Evolutionary conservation across 2,329 filamentous ascomycete genomes (phyloP).

Genomic region (Epichloe brachyelytri): DNA sequence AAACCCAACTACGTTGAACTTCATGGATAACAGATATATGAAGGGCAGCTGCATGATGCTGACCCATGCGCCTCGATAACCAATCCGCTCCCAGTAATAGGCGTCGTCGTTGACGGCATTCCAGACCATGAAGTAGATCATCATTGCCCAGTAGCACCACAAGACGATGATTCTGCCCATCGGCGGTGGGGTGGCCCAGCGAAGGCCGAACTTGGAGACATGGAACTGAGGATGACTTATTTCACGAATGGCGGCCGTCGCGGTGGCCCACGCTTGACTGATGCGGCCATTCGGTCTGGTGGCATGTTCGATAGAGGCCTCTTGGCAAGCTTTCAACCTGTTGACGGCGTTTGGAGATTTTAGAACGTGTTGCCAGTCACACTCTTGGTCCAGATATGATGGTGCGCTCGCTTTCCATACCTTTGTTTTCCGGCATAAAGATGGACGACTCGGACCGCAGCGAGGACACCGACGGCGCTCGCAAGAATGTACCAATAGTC

Average conservation of each 20-base stretch:
- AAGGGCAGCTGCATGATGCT: conserved; percentile 51
- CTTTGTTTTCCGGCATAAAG: conserved; percentile 27
- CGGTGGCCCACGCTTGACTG: conserved; percentile 42
- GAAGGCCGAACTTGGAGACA: conserved; percentile 30
- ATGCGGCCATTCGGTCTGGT: conserved; percentile 35
- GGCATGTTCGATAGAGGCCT: conserved; percentile 32
- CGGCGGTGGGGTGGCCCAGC: conserved; percentile 46
- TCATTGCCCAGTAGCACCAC: conserved; percentile 43
- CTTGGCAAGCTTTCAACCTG: conserved; percentile 34
- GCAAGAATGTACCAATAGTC: conserved; percentile 48
- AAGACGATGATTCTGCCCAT: conserved; percentile 42
- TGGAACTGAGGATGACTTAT: conserved; percentile 41
- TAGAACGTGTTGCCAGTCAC: background rate
- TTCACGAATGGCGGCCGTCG: conserved; percentile 44
- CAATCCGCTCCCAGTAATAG: conserved; percentile 51
- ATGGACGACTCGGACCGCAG: conserved; percentile 30
- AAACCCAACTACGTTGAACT: conserved; percentile 45
- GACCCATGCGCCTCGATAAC: conserved; percentile 56
- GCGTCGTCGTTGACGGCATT: conserved; percentile 36
- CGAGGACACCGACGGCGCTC: conserved; percentile 30
- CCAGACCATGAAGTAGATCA: conserved; percentile 43
- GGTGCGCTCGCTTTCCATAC: conserved; percentile 15
- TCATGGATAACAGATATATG: conserved; percentile 48
- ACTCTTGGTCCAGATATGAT: background rate
- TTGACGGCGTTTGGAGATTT: background rate